Evolutionary conservation across 176 grass and related monocot genomes (phyloP).

Genomic region (Ananas comosus): DNA sequence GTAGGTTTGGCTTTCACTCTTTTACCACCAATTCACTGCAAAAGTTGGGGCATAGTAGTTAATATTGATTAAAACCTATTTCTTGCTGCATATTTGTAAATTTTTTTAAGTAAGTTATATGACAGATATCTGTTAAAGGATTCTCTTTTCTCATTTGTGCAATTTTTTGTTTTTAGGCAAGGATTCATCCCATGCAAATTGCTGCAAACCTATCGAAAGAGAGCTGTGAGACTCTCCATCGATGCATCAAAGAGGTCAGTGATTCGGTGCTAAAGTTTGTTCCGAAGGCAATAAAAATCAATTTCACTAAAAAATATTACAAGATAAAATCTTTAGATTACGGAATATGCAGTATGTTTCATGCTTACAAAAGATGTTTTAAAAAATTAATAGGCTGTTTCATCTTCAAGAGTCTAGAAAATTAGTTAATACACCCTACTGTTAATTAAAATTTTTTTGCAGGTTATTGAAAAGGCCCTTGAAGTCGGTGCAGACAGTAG

Average conservation of each 20-base stretch:
- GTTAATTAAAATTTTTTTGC: slow-evolving; percentile 4
- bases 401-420: slow-evolving; percentile 77
- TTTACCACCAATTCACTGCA: too few relatives aligned
- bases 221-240: slow-evolving; percentile 54
- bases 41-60: too few relatives aligned
- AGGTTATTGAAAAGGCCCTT: slow-evolving; percentile 39
- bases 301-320: neutral
- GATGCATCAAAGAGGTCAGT: slow-evolving; percentile 66
- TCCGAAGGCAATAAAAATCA: too few relatives aligned
- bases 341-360: slow-evolving; percentile 68
- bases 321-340: slow-evolving; percentile 44
- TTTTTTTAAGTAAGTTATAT: too few relatives aligned
- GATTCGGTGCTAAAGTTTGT: too few relatives aligned
- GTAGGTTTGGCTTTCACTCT: too few relatives aligned
- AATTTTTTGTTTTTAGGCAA: slow-evolving; percentile 35
- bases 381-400: slow-evolving; percentile 61
- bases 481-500: slow-evolving; percentile 42
- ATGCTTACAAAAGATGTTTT: slow-evolving; percentile 64
- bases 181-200: slow-evolving; percentile 67
- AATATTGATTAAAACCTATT: too few relatives aligned
- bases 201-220: slow-evolving; percentile 64
- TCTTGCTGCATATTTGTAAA: too few relatives aligned
- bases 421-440: slow-evolving; percentile 38
- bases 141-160: neutral
- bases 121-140: too few relatives aligned